These are phyloP conservation scores for Crepidotus variabilis DNA, from an alignment of 768 basidiomycete species.

Conservation along the genomic window DNA sequence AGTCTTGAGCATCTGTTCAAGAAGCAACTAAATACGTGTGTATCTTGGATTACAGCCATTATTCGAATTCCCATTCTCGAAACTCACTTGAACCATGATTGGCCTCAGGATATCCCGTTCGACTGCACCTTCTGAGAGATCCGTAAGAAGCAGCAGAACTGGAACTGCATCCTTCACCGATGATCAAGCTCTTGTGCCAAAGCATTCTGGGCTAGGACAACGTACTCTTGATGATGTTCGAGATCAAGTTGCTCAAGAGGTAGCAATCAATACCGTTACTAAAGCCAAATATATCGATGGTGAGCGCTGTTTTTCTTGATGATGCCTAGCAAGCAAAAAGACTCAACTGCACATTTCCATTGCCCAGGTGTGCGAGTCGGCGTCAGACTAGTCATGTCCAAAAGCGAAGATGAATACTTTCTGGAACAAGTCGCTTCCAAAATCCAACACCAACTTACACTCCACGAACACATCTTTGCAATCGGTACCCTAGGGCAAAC, in stretches of 20 bases:
- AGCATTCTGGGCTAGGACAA: slow-evolving; percentile 7
- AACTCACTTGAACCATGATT: not conserved
- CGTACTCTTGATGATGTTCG: slow-evolving; percentile 61
- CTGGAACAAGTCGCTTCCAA: slow-evolving; percentile 49
- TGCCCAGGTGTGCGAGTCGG: slow-evolving; percentile 46
- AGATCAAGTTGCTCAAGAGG: slow-evolving; percentile 52
- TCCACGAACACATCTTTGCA: slow-evolving; percentile 49
- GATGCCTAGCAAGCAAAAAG: not conserved
- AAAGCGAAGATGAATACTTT: slow-evolving; percentile 52
- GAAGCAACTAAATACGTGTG: no score
- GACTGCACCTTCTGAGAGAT: slow-evolving; percentile 4
- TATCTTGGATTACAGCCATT: no score
- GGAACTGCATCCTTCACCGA: slow-evolving; percentile 16
- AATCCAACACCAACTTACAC: slow-evolving; percentile 37
- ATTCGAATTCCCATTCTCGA: no score
- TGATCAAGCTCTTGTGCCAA: slow-evolving; percentile 16
- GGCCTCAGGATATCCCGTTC: not conserved
- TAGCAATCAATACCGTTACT: slow-evolving; percentile 51
- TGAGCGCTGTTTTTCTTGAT: slow-evolving; percentile 9
- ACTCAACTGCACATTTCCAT: not conserved
- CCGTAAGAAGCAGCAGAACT: slow-evolving; percentile 11
- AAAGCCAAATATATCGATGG: slow-evolving; percentile 48
- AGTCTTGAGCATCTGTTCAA: no score
- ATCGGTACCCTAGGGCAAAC: slow-evolving; percentile 44
- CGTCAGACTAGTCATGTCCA: slow-evolving; percentile 58